Evolutionary conservation across 345 rosid genomes (phyloP), one percentile per base, ranked within the genome.

Genomic region (Triadica sebifera): DNA sequence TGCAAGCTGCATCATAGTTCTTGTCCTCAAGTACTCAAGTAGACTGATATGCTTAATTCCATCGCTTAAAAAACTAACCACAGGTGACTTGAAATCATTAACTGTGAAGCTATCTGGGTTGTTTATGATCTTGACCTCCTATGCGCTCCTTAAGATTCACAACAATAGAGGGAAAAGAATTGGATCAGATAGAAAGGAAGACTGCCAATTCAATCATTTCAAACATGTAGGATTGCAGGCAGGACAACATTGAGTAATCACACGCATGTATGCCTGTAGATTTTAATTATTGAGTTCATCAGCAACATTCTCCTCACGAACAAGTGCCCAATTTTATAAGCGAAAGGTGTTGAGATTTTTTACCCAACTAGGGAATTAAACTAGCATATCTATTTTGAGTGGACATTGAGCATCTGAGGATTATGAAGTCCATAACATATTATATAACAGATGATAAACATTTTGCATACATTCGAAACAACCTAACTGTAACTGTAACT

Each of bases 401-500:
- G 66, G 51, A 11, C 46, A 22, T 49, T 16, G 51, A 39, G 63
- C 24, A 65, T 51, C 22, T 53, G 53, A 74, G 66, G 22, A 49
- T 74, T 47, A 70, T 59, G 70, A 71, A 56, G 63, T n/a, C 25
- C 56, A 53, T 29, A 2, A 29, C 34, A 29, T 9, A 49, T 56
- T 56, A 66, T 19, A 49, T 55, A 13, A 68, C 52, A 37, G 49
- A 51, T 17, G 22, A 75, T 41, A 25, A 70, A 74, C 46, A 65
- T 65, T 29, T 73, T 25, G 20, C 61, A 59, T 24, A 63, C 4
- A 67, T 56, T 67, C n/a, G n/a, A 65, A 37, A 71, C 45, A 74
- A 51, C 51, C 69, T 66, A 57, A 64, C 75, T 71, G 37, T 70
- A 74, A n/a, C n/a, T n/a, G n/a, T n/a, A n/a, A 69, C 15, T 24